phyloP scores from a whole-genome alignment of 169 alveolate genomes.

The Cryptosporidium sp. region DNA sequence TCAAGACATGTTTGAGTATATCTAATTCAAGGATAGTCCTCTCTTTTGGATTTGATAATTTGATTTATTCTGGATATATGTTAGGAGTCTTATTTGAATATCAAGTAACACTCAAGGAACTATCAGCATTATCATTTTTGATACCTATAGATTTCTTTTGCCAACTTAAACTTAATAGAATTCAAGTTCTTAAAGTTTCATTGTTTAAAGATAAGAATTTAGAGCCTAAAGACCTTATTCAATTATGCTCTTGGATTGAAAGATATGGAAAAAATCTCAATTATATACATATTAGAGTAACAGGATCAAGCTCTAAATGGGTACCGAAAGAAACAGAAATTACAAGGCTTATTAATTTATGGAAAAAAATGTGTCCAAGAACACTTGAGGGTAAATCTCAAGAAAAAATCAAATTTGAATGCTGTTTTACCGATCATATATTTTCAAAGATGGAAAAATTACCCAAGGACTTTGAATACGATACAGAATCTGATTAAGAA shows the following conservation, averaged over 20 bases:
- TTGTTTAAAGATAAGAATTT: constrained; percentile 36
- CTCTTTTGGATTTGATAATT: constrained; percentile 60
- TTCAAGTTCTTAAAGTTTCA: constrained; percentile 24
- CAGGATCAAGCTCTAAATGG: constrained; percentile 63
- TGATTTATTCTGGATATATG: constrained; percentile 63
- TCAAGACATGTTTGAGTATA: constrained; percentile 10
- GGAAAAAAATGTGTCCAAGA: constrained; percentile 56
- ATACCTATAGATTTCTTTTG: constrained; percentile 36
- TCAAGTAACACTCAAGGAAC: constrained; percentile 20
- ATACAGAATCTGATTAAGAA: constrained; percentile 20
- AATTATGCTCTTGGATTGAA: constrained; percentile 48
- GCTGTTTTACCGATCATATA: constrained; percentile 59
- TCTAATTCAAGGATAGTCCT: constrained; percentile 7
- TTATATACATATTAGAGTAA: constrained; percentile 46
- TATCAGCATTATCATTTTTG: constrained; percentile 27
- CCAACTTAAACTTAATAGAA: neutral
- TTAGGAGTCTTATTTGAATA: constrained; percentile 15
- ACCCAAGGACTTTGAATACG: constrained; percentile 1
- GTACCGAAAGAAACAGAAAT: constrained; percentile 42
- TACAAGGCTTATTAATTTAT: neutral
- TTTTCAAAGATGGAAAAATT: constrained; percentile 28
- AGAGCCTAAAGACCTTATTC: neutral
- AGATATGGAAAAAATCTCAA: constrained; percentile 6
- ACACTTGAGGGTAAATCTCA: neutral
- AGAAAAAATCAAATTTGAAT: constrained; percentile 34